Evolutionary conservation across 192 early-diverging fungal species (phyloP).

Genomic region (Coemansia sp.): DNA sequence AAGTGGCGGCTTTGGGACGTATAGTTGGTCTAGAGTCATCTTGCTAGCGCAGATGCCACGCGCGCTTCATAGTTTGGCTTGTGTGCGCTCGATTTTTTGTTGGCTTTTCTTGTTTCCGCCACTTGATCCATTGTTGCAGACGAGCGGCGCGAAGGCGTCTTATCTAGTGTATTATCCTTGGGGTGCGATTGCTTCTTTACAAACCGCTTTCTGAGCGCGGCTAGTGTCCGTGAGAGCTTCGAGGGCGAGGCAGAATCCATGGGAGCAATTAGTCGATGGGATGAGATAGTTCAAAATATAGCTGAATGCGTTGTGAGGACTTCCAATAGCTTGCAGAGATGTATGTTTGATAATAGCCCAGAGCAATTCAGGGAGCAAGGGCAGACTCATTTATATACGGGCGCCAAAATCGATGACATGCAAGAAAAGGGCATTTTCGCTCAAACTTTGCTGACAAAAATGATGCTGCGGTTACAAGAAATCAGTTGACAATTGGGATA

Average conservation of each 20-base stretch:
- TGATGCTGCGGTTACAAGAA: background rate
- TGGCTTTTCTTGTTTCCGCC: background rate
- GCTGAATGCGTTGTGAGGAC: too few species aligned
- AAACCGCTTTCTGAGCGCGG: slow-evolving; percentile 1
- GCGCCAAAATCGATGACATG: too few species aligned
- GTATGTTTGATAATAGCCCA: too few species aligned
- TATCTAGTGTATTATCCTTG: background rate
- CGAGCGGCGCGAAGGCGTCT: slow-evolving; percentile 5
- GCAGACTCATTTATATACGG: too few species aligned
- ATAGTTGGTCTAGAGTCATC: background rate
- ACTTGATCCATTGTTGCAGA: slow-evolving; percentile 4
- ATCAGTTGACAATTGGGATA: background rate
- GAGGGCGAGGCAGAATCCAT: background rate
- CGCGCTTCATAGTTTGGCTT: slow-evolving; percentile 23
- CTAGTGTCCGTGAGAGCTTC: background rate
- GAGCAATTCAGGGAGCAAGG: too few species aligned
- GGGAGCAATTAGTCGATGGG: background rate
- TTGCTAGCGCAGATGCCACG: slow-evolving; percentile 9
- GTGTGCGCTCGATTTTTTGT: background rate
- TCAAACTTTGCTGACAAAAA: background rate
- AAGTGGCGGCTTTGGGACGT: background rate
- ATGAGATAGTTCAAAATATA: too few species aligned
- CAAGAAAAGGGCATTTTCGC: too few species aligned
- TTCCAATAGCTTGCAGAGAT: too few species aligned
- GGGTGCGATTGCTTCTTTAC: background rate